These are phyloP conservation scores for Citrus hindsii DNA, from an alignment of 345 rosid species.

Conservation along the genomic window DNA sequence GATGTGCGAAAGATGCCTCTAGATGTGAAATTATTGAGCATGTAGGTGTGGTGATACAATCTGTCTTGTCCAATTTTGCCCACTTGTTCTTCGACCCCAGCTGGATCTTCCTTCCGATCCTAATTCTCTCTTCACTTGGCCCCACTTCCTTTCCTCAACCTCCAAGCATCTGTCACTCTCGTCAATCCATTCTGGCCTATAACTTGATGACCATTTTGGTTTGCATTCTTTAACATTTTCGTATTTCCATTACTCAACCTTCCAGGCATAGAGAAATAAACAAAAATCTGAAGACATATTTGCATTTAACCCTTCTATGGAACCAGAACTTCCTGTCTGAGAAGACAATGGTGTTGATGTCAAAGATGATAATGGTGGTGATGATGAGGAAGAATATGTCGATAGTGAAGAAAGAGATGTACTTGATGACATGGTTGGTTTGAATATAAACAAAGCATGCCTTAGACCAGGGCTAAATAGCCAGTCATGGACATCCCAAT, in stretches of 20 bases:
- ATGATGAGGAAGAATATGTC: slow-evolving; percentile 17
- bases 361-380: slow-evolving; percentile 25
- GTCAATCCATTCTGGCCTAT: slow-evolving; percentile 25
- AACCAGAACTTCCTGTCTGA: slow-evolving; percentile 30
- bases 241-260: slow-evolving; percentile 32
- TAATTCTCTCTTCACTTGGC: slow-evolving; percentile 11
- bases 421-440: slow-evolving; percentile 34
- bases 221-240: background rate
- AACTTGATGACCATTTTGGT: slow-evolving; percentile 11
- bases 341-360: slow-evolving; percentile 40
- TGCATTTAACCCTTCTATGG: slow-evolving; percentile 31
- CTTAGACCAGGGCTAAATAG: slow-evolving; percentile 62
- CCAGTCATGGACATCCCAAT: slow-evolving; percentile 86
- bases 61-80: slow-evolving; percentile 52
- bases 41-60: slow-evolving; percentile 40
- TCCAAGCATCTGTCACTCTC: slow-evolving; percentile 23
- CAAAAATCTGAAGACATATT: slow-evolving; percentile 43
- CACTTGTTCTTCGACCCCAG: slow-evolving; percentile 43
- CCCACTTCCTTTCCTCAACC: slow-evolving; percentile 24
- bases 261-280: slow-evolving; percentile 68
- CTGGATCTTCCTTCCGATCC: slow-evolving; percentile 29
- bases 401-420: slow-evolving; percentile 20
- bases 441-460: slow-evolving; percentile 64
- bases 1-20: slow-evolving; percentile 20
- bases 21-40: slow-evolving; percentile 31